Evolutionary conservation across 768 basidiomycete genomes (phyloP), one percentile per base, ranked within the genome.

Genomic region (Mycena filopes): DNA sequence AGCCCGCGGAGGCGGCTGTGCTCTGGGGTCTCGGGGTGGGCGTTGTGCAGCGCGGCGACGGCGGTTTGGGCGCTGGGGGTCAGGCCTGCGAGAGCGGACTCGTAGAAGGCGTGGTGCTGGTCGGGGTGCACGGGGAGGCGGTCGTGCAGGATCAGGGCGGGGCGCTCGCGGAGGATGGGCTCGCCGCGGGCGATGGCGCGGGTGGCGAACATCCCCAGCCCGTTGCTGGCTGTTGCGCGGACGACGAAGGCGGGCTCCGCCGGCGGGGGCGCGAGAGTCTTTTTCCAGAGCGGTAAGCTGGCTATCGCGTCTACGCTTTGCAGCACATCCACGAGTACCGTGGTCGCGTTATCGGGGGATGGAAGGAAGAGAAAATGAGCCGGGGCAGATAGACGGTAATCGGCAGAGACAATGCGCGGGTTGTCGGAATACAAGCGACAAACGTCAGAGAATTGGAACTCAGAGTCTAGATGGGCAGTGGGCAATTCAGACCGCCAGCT

Each of bases 141-240:
- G 50, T 36, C 55, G 46, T 43, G 49, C n/a, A 54, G 16, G 26
- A 67, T 50, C 28, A 56, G 60, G 43, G 67, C 21, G 33, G 66
- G 65, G 25, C 65, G 65, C 49, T 70, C 69, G 49, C 42, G 55
- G 40, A 64, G 56, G 29, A 70, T 70, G 42, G 67, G 65, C 33
- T 64, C 58, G 15, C 69, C 69, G 25, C 53, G 65, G 7, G 28
- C 41, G 31, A 67, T 50, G 31, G 62, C 25, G 9, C 69, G 69
- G 10, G 46, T 55, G 1, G 65, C 69, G 50, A 67, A 67, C 65
- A 70, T 62, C 26, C 69, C 69, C 10, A 55, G 20, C 7, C 69
- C 65, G 47, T 67, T 70, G 9, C 23, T 38, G 21, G 46, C 60
- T n/a, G 38, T n/a, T 8, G 26, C 29, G 1, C 45, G 48, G 33